These are phyloP conservation scores for Acacia acuminata DNA, from an alignment of 306 rosid species.

Conservation along the genomic window DNA sequence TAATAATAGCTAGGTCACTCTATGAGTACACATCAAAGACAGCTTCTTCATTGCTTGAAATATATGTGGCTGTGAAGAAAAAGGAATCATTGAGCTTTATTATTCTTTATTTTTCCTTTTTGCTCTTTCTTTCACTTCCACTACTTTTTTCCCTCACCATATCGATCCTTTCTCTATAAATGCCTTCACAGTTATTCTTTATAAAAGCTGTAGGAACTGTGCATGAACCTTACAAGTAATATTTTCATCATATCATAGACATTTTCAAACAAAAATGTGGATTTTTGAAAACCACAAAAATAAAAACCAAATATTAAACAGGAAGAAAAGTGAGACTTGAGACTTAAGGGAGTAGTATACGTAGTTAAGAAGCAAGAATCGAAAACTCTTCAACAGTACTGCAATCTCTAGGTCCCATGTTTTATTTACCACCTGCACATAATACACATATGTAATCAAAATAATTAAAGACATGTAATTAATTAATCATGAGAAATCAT, in stretches of 20 bases:
- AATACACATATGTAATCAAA: background rate
- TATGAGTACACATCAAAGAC: slow-evolving; percentile 36
- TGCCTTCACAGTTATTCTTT: slow-evolving; percentile 47
- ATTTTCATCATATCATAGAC: background rate
- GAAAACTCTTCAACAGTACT: slow-evolving; percentile 14
- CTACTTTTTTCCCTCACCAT: slow-evolving; percentile 47
- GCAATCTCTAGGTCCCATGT: slow-evolving; percentile 22
- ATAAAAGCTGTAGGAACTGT: slow-evolving; percentile 31
- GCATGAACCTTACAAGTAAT: slow-evolving; percentile 35
- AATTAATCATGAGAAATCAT: background rate
- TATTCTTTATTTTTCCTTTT: slow-evolving; percentile 31
- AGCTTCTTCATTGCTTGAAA: slow-evolving; percentile 2
- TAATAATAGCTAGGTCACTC: slow-evolving; percentile 13
- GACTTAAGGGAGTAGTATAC: background rate
- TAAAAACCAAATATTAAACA: background rate
- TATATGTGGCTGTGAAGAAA: slow-evolving; percentile 36
- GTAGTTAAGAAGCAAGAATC: background rate
- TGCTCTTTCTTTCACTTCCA: slow-evolving; percentile 43
- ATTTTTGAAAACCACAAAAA: slow-evolving; percentile 3
- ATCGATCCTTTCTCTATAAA: slow-evolving; percentile 52
- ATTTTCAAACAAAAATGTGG: slow-evolving; percentile 29
- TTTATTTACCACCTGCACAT: slow-evolving; percentile 69
- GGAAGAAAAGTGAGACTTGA: slow-evolving; percentile 21
- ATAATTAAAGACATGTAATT: background rate
- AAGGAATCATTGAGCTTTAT: slow-evolving; percentile 50